A percentile compares a stretch with the other conserved stretches of the same genome.
phyloP scores from a whole-genome alignment of 2,329 filamentous ascomycete species.

The Beauveria brongniartii region DNA sequence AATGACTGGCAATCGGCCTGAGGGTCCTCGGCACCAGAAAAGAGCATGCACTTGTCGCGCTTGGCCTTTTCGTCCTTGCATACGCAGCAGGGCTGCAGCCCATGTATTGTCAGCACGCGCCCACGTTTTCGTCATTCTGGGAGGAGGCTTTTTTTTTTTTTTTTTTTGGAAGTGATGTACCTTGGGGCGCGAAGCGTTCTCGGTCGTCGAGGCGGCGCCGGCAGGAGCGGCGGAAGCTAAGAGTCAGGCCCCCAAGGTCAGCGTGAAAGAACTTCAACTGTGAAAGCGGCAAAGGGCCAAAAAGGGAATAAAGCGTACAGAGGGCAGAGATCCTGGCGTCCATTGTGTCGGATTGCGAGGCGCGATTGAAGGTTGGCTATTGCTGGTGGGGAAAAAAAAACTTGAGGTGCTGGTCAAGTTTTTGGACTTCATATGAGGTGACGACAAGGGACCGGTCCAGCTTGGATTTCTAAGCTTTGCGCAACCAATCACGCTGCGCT shows the following conservation, averaged over 20 bases:
- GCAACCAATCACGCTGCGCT: conserved; percentile 3
- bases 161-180: background rate
- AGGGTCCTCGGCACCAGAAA: conserved; percentile 77
- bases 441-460: conserved; percentile 7
- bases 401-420: too few relatives aligned
- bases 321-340: conserved; percentile 19
- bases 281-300: too few relatives aligned
- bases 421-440: background rate
- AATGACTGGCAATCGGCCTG: conserved; percentile 74
- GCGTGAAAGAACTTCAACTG: background rate
- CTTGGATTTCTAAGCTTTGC: conserved; percentile 10
- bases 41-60: conserved; percentile 98
- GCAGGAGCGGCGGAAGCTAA: conserved; percentile 11
- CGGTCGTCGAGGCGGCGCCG: background rate
- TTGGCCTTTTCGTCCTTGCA: conserved; percentile 91
- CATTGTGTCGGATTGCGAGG: conserved; percentile 19
- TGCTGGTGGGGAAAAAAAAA: background rate
- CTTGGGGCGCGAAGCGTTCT: conserved; percentile 13
- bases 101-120: background rate
- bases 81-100: conserved; percentile 79
- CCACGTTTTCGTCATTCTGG: too few relatives aligned
- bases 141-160: too few relatives aligned
- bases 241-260: background rate
- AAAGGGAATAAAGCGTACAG: background rate
- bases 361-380: background rate